These are phyloP conservation scores for Rhizopogon vesiculosus DNA, from an alignment of 768 basidiomycete species.

Conservation along the genomic window DNA sequence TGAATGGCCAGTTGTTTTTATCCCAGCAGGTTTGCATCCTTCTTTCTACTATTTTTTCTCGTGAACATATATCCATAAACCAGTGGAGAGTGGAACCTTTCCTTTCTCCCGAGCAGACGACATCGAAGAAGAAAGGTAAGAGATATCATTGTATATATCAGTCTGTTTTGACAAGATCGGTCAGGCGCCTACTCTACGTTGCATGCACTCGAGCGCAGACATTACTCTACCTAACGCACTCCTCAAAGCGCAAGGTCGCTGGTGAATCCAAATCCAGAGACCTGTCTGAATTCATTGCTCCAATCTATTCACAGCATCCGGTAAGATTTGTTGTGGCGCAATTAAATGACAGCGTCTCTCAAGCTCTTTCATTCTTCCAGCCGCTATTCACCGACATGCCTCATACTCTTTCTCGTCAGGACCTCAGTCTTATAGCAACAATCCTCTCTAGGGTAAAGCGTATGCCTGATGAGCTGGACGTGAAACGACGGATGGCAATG, in stretches of 20 bases:
- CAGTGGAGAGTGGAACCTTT: slow-evolving; percentile 71
- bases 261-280: slow-evolving; percentile 49
- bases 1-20: slow-evolving; percentile 89
- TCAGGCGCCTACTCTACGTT: slow-evolving; percentile 79
- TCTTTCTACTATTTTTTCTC: neutral
- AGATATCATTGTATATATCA: neutral
- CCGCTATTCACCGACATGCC: slow-evolving; percentile 39
- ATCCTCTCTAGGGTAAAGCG: slow-evolving; percentile 41
- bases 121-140: slow-evolving; percentile 75
- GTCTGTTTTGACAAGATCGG: neutral
- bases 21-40: slow-evolving; percentile 53
- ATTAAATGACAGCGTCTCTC: neutral
- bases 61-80: neutral
- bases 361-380: slow-evolving; percentile 6
- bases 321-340: slow-evolving; percentile 31
- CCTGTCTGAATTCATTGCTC: slow-evolving; percentile 55
- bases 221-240: slow-evolving; percentile 56
- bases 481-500: slow-evolving; percentile 35
- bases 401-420: slow-evolving; percentile 38
- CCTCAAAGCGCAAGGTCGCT: slow-evolving; percentile 43
- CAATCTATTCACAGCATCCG: slow-evolving; percentile 34
- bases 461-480: slow-evolving; percentile 39
- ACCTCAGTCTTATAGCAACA: slow-evolving; percentile 46
- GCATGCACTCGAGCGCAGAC: slow-evolving; percentile 84
- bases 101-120: slow-evolving; percentile 75